Conservation (phyloP, 768 basidiomycete genomes). For the Termitomyces heimii region DNA sequence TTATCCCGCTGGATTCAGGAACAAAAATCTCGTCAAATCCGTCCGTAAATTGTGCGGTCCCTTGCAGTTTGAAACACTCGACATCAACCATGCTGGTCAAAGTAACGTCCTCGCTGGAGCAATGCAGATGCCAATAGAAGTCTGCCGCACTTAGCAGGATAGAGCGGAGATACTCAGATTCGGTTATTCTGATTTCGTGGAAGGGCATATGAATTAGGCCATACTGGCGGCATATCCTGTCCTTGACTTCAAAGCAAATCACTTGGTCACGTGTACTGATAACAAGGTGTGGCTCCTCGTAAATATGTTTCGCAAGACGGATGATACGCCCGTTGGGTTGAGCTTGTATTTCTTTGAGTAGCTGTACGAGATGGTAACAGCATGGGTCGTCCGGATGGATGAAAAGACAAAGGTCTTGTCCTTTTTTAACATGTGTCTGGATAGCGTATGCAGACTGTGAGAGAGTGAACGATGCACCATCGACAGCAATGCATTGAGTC, state of each 20-base stretch:
- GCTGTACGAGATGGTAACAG: neutral
- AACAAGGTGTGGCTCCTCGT: neutral
- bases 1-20: neutral
- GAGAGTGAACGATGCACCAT: neutral
- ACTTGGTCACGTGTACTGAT: neutral
- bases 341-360: neutral
- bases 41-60: neutral
- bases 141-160: neutral
- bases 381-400: neutral
- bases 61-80: neutral
- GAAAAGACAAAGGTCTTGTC: neutral
- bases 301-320: neutral
- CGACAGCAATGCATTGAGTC: neutral
- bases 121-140: neutral
- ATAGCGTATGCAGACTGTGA: neutral
- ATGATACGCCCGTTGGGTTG: neutral
- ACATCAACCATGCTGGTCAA: neutral
- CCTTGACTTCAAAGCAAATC: neutral
- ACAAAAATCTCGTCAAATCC: neutral
- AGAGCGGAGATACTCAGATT: neutral
- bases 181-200: neutral
- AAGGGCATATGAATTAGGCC: neutral
- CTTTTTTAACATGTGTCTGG: neutral
- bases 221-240: neutral
- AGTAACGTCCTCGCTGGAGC: neutral